These are phyloP conservation scores for Leptosphaerulina australis DNA, from an alignment of 2,329 filamentous ascomycete genomes.

Conservation along the genomic window DNA sequence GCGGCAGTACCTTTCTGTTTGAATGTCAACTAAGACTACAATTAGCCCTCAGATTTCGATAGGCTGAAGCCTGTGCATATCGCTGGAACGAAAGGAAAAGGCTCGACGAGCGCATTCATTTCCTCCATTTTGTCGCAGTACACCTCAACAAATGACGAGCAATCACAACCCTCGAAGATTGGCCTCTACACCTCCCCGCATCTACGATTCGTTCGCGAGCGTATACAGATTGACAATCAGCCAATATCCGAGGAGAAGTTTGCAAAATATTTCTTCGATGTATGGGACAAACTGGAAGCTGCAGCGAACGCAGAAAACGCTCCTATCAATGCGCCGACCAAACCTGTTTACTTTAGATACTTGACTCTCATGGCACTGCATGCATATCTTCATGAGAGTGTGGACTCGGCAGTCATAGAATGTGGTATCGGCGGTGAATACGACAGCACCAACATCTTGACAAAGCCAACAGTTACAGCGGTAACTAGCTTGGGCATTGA, in stretches of 20 bases:
- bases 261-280: conserved; percentile 78
- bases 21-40: conserved; percentile 12
- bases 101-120: conserved; percentile 83
- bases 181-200: conserved; percentile 89
- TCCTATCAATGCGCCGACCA: conserved; percentile 61
- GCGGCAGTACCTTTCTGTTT: conserved; percentile 37
- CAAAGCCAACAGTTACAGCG: conserved; percentile 70
- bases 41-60: conserved; percentile 66
- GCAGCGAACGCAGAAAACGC: conserved; percentile 59
- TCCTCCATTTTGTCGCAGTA: conserved; percentile 77
- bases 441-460: conserved; percentile 87
- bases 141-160: conserved; percentile 46
- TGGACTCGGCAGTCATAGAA: conserved; percentile 82
- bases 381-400: conserved; percentile 75
- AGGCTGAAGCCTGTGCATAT: conserved; percentile 74
- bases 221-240: conserved; percentile 78
- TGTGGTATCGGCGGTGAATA: conserved; percentile 94
- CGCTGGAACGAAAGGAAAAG: conserved; percentile 93
- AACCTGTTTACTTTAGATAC: conserved; percentile 92
- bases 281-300: conserved; percentile 73
- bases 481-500: conserved; percentile 86
- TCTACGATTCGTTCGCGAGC: conserved; percentile 79
- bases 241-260: conserved; percentile 74
- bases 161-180: conserved; percentile 59
- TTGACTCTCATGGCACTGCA: conserved; percentile 89